Evolutionary conservation across 139 green algal genomes (phyloP).

Genomic region (Coelastrella sp.): DNA sequence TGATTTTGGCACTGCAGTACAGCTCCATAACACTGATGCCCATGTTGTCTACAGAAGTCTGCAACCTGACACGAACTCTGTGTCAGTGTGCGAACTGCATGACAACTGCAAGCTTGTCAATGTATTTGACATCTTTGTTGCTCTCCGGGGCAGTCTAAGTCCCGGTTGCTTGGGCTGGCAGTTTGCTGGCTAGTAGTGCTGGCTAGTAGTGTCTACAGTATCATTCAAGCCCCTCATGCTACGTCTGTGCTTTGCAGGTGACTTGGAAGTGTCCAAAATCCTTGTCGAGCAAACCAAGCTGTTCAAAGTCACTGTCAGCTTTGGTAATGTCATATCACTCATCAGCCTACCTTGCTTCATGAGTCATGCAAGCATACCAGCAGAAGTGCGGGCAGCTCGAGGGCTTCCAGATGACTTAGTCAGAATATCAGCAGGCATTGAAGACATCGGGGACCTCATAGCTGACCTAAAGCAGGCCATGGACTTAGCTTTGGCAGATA

Average conservation of each 20-base stretch:
- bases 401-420: conserved; percentile 97
- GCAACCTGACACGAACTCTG: too few relatives aligned
- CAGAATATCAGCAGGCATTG: conserved; percentile 93
- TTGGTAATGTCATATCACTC: conserved; percentile 78
- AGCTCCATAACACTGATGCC: conserved; percentile 68
- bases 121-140: conserved; percentile 51
- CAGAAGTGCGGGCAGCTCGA: conserved; percentile 86
- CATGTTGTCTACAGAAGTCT: too few relatives aligned
- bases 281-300: conserved; percentile 82
- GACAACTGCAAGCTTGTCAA: background rate
- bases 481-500: conserved; percentile 48
- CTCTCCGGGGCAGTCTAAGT: background rate
- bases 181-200: too few relatives aligned
- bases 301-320: conserved; percentile 27
- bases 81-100: background rate
- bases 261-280: conserved; percentile 89
- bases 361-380: conserved; percentile 92
- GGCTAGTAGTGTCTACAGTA: too few relatives aligned
- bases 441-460: conserved; percentile 90
- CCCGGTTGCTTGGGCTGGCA: too few relatives aligned
- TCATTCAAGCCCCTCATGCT: background rate
- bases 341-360: conserved; percentile 99
- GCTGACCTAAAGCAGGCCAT: conserved; percentile 74
- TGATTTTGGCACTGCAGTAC: background rate
- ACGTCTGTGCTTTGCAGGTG: background rate